Base-by-base conservation (phyloP, 768 basidiomycete genomes). In the Austroboletus festivus region DNA sequence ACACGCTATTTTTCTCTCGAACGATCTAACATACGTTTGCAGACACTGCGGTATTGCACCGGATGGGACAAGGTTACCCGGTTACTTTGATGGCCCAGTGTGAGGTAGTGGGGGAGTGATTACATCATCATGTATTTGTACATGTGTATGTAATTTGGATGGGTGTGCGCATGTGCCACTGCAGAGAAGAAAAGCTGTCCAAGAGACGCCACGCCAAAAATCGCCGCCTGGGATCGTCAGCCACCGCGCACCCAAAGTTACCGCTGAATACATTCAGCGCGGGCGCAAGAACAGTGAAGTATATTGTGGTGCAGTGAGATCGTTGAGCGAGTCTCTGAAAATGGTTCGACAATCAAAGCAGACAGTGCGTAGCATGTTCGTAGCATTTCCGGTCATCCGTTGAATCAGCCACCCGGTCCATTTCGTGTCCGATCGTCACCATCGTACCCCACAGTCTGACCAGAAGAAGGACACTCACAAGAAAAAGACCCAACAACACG, bases 41-140 rank as follows among this genome's bases (percentile, higher is more conserved):
- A 83, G 81, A 5, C 74, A 77, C 30, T 83, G 81, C 59, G 75
- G 76, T 13, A 75, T 83, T 30, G 73, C 78, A 11, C 63, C 75
- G 18, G 82, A 83, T 26, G 82, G 82, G 11, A 76, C 79, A 0
- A 70, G 82, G 39, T 45, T 62, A 30, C 49, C 54, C 4, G 65
- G 56, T n/a, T 64, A 66, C 35, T 62, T 66, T 30, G 62, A 68
- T n/a, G 64, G 64, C 1, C 61, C 60, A 4, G 33, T 34, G 23
- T 24, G 44, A 31, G 19, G 43, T 28, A 0, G 24, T 20, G 42
- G 3, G 44, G 50, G 48, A 43, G 43, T 62, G 58, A 60, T 61
- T 61, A 61, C 50, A 11, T 12, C 50, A 11, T 12, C n/a, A 61
- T 60, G 3, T 61, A 11, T 61, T 61, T 61, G 54, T 38, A 24